phyloP scores from a whole-genome alignment of 2,329 filamentous ascomycete genomes.

The Talaromyces islandicus region DNA sequence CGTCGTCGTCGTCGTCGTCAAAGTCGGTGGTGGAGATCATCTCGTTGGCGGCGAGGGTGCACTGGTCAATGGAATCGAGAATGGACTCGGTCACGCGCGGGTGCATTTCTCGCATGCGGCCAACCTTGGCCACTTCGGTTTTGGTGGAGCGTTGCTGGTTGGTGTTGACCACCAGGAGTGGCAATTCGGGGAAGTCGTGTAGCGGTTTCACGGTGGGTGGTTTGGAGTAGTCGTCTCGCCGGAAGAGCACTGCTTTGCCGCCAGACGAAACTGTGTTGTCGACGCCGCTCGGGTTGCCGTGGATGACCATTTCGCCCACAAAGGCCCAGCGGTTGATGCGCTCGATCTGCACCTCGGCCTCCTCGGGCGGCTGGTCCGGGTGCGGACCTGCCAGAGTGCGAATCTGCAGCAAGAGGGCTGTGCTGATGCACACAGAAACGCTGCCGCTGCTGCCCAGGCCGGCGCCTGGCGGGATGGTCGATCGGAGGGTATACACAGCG shows the following conservation, averaged over 20 bases:
- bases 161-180: constrained; percentile 84
- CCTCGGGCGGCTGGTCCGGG: constrained; percentile 78
- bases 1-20: constrained; percentile 59
- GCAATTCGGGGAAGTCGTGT: constrained; percentile 85
- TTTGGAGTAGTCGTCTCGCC: constrained; percentile 68
- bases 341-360: constrained; percentile 85
- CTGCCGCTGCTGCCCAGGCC: constrained; percentile 92
- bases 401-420: constrained; percentile 80
- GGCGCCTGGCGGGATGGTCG: constrained; percentile 86
- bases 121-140: constrained; percentile 82
- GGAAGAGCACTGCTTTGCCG: constrained; percentile 90
- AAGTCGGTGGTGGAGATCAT: constrained; percentile 58
- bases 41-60: constrained; percentile 52
- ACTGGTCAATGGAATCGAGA: constrained; percentile 71
- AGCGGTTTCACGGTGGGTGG: constrained; percentile 72
- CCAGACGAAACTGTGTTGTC: constrained; percentile 95
- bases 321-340: constrained; percentile 98
- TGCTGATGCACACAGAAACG: constrained; percentile 80
- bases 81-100: constrained; percentile 74
- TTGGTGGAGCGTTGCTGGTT: constrained; percentile 79
- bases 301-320: constrained; percentile 93
- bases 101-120: constrained; percentile 61
- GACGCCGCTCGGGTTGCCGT: constrained; percentile 92
- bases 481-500: constrained; percentile 84
- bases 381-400: constrained; percentile 85